Conservation (phyloP, 768 basidiomycete genomes). For the Hygrocybe coccinea region DNA sequence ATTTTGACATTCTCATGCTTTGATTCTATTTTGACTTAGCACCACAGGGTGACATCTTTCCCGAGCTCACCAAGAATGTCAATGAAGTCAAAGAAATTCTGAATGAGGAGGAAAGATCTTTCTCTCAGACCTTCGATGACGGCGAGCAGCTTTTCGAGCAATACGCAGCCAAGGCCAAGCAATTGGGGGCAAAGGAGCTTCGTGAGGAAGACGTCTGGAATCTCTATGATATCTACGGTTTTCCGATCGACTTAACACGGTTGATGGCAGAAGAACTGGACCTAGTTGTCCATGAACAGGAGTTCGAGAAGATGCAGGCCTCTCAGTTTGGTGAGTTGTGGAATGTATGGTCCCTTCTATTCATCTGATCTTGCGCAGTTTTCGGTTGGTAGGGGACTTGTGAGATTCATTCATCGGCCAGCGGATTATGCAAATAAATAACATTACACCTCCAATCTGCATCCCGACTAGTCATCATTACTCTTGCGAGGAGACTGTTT, state of each 20-base stretch:
- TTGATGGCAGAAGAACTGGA: slow-evolving; percentile 95
- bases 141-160: slow-evolving; percentile 94
- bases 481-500: too few species aligned
- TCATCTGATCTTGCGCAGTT: background rate
- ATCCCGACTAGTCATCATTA: too few species aligned
- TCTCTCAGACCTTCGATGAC: slow-evolving; percentile 93
- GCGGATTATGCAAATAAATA: too few species aligned
- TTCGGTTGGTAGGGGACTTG: background rate
- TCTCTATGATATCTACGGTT: slow-evolving; percentile 96
- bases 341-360: background rate
- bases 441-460: too few species aligned
- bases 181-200: slow-evolving; percentile 59
- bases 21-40: slow-evolving; percentile 7
- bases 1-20: slow-evolving; percentile 37
- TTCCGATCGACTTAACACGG: slow-evolving; percentile 92
- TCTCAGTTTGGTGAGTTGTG: slow-evolving; percentile 22
- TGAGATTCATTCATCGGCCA: too few species aligned
- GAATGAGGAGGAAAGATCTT: slow-evolving; percentile 95
- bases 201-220: slow-evolving; percentile 94
- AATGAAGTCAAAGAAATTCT: slow-evolving; percentile 90
- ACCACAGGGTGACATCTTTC: slow-evolving; percentile 75
- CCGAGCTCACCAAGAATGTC: slow-evolving; percentile 79
- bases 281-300: slow-evolving; percentile 75
- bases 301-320: slow-evolving; percentile 85
- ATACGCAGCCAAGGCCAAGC: slow-evolving; percentile 65